Percentiles rank a stretch among this genome's conserved stretches.
phyloP scores from a whole-genome alignment of 768 basidiomycete genomes.

The Macrolepiota dolichaula region DNA sequence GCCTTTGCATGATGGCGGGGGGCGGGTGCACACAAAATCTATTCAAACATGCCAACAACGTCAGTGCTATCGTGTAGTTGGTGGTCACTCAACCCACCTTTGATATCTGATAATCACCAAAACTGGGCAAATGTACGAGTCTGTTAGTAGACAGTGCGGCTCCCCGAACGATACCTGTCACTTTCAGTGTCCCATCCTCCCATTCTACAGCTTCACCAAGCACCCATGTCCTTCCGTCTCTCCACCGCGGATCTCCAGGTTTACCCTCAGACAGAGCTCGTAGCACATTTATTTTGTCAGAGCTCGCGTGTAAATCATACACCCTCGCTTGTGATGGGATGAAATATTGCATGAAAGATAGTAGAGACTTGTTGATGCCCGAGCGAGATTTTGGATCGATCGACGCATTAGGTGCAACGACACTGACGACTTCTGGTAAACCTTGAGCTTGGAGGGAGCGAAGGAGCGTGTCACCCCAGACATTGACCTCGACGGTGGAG shows the following conservation, averaged over 20 bases:
- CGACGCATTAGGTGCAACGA: conserved; percentile 53
- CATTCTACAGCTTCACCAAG: conserved; percentile 63
- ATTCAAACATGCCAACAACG: conserved; percentile 6
- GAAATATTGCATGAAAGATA: conserved; percentile 95
- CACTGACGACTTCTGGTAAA: conserved; percentile 77
- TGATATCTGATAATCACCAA: conserved; percentile 83
- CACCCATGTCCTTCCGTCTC: conserved; percentile 76
- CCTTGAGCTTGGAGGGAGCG: conserved; percentile 90
- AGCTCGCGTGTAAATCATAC: conserved; percentile 61
- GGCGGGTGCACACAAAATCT: conserved; percentile 72
- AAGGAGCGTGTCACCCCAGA: conserved; percentile 84
- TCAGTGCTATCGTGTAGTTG: background rate
- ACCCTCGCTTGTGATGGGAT: conserved; percentile 78
- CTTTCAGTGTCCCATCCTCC: conserved; percentile 57
- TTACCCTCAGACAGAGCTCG: conserved; percentile 83
- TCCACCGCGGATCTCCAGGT: conserved; percentile 77
- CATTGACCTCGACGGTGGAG: conserved; percentile 74
- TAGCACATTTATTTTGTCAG: conserved; percentile 71
- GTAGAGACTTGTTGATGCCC: conserved; percentile 78
- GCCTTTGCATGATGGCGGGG: conserved; percentile 33
- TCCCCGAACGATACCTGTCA: conserved; percentile 88
- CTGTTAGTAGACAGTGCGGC: conserved; percentile 73
- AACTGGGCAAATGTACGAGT: conserved; percentile 82
- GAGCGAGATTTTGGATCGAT: conserved; percentile 62
- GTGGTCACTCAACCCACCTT: conserved; percentile 46